These are phyloP conservation scores for Dendryphion nanum DNA, from an alignment of 2,329 filamentous ascomycete genomes.

Conservation along the genomic window DNA sequence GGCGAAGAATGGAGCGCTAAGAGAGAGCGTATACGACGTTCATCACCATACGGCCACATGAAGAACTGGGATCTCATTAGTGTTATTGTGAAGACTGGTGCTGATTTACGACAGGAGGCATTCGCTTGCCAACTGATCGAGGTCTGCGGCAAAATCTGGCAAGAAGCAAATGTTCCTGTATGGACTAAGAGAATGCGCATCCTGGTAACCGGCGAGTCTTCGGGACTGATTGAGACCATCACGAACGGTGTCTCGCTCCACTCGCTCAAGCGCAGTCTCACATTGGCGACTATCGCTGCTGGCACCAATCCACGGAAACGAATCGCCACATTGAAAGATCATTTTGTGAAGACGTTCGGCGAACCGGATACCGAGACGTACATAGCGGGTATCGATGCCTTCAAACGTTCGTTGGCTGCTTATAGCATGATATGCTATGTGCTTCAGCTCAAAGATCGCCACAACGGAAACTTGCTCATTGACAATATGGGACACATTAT, in stretches of 20 bases:
- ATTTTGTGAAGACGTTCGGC: slow-evolving; percentile 78
- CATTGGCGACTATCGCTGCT: slow-evolving; percentile 69
- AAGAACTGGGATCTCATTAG: slow-evolving; percentile 86
- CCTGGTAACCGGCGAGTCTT: slow-evolving; percentile 79
- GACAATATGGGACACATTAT: slow-evolving; percentile 84
- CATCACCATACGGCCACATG: slow-evolving; percentile 84
- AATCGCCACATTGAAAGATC: slow-evolving; percentile 77
- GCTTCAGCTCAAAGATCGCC: slow-evolving; percentile 79
- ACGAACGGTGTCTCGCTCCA: slow-evolving; percentile 86
- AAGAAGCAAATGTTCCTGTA: slow-evolving; percentile 71
- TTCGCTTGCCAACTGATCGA: slow-evolving; percentile 84
- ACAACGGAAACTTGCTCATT: slow-evolving; percentile 84
- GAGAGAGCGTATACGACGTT: slow-evolving; percentile 78
- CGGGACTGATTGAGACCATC: slow-evolving; percentile 82
- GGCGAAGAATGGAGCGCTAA: slow-evolving; percentile 84
- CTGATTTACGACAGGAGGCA: slow-evolving; percentile 78
- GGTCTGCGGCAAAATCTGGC: slow-evolving; percentile 79
- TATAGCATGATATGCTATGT: slow-evolving; percentile 85
- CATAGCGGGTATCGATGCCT: slow-evolving; percentile 70
- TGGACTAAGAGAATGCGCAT: slow-evolving; percentile 90
- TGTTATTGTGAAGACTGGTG: slow-evolving; percentile 84
- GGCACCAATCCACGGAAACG: slow-evolving; percentile 71
- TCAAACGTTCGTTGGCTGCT: slow-evolving; percentile 77
- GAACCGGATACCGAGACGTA: slow-evolving; percentile 67
- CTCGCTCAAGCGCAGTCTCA: slow-evolving; percentile 78